Evolutionary conservation across 768 basidiomycete species (phyloP), one percentile per base, ranked within the genome.

Genomic region (Boletus tomentosulus): DNA sequence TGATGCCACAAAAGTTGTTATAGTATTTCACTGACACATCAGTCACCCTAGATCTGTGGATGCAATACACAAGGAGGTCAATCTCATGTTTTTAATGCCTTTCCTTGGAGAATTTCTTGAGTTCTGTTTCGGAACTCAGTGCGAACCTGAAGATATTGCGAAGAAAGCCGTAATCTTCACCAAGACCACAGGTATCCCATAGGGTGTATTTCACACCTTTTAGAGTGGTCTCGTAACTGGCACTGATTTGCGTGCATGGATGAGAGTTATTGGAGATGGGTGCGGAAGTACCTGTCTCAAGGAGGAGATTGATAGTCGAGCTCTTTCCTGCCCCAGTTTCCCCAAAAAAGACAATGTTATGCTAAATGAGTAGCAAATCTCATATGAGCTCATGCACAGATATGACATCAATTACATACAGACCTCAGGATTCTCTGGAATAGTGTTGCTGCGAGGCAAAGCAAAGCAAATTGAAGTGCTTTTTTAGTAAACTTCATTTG

Each of bases 21-120:
- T 74, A 77, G 54, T 72, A 71, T 44, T 63, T 64, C 30, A 57
- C 53, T 11, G 58, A 52, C 3, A 65, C 57, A 13, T 64, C 53
- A 30, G 58, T 66, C 39, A 71, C 68, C 52, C 74, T 65, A 3
- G 73, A 63, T 5, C 66, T 71, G 8, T 65, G 70, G 57, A 75
- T 64, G 52, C 70, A 70, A 52, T 64, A 76, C 1, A 77, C 66
- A 11, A 78, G 71, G 37, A 78, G 73, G 61, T 65, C 69, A n/a
- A 78, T 59, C 7, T 75, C 73, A 1, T 47, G 56, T 16, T 16
- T 51, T 11, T 19, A 16, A 16, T 64, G 57, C 6, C 62, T 60
- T 46, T 65, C 55, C 33, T 59, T 46, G 16, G 69, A 56, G 24
- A 67, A 53, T 19, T 48, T 57, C 45, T 60, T 60, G 28, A 69